These are phyloP conservation scores for Coemansia asiatica DNA, from an alignment of 192 early-diverging fungal genomes.

Conservation along the genomic window DNA sequence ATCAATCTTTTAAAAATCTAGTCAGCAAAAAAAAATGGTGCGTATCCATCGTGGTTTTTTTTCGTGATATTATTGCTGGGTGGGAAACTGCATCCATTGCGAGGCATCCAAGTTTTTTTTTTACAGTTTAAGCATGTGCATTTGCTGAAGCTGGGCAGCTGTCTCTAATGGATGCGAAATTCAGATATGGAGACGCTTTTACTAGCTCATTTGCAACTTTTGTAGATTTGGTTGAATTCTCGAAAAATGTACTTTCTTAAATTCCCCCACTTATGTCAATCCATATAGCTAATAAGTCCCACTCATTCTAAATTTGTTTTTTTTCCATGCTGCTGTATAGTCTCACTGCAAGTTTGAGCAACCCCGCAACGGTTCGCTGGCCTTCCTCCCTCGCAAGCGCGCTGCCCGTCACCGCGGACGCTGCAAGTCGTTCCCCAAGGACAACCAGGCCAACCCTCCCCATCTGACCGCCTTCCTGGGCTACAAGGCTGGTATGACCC, in stretches of 20 bases:
- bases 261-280: too few relatives aligned
- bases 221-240: too few relatives aligned
- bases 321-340: conserved; percentile 26
- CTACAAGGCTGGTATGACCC: conserved; percentile 99
- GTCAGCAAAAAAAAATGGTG: conserved; percentile 31
- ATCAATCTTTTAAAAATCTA: conserved; percentile 8
- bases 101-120: neutral
- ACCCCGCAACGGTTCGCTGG: conserved; percentile 86
- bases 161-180: neutral
- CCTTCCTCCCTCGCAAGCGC: conserved; percentile 75
- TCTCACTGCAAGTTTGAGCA: conserved; percentile 97
- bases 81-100: neutral
- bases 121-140: too few relatives aligned
- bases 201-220: too few relatives aligned
- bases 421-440: conserved; percentile 99
- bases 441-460: conserved; percentile 90
- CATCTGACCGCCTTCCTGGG: conserved; percentile 99
- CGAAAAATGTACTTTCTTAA: too few relatives aligned
- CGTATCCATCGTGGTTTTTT: conserved; percentile 24
- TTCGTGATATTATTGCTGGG: neutral
- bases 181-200: too few relatives aligned
- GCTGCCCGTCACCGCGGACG: conserved; percentile 91
- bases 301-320: neutral
- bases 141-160: neutral
- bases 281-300: too few relatives aligned